These are phyloP conservation scores for Pleurotus giganteus DNA, from an alignment of 768 basidiomycete genomes.

Conservation along the genomic window DNA sequence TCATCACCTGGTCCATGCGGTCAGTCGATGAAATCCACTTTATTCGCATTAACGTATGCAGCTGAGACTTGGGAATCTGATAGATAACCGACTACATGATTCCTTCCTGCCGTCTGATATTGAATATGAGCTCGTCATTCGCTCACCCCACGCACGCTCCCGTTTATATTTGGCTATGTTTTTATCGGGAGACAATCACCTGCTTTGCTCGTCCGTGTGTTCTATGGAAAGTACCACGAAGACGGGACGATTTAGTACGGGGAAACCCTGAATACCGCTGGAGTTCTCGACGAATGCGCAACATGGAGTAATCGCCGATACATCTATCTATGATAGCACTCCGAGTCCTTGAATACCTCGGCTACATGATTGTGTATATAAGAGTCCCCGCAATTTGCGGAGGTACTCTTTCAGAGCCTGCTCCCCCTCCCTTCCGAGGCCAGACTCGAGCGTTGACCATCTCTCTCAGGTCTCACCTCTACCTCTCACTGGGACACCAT, in stretches of 20 bases:
- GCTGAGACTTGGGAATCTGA: too few relatives aligned
- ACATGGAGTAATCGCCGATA: conserved; percentile 8
- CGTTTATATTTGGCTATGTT: conserved; percentile 2
- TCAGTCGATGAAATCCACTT: too few relatives aligned
- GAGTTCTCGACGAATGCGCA: neutral
- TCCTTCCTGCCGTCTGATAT: too few relatives aligned
- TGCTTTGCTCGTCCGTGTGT: conserved; percentile 4
- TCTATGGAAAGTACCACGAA: neutral
- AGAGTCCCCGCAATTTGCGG: neutral
- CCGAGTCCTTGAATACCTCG: neutral
- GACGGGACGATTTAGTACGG: neutral
- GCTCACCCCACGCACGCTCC: neutral
- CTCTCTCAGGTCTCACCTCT: neutral
- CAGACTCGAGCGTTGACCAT: neutral
- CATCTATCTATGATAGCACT: neutral
- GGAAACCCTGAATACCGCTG: conserved; percentile 1
- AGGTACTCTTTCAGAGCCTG: neutral
- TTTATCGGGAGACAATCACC: conserved; percentile 1
- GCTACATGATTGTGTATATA: neutral
- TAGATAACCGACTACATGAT: too few relatives aligned
- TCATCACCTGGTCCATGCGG: too few relatives aligned
- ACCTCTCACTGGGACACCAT: neutral
- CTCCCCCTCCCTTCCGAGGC: neutral
- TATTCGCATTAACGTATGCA: too few relatives aligned
- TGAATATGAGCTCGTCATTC: too few relatives aligned